phyloP scores from a whole-genome alignment of 2,329 filamentous ascomycete genomes.

The Alternaria brassicae region DNA sequence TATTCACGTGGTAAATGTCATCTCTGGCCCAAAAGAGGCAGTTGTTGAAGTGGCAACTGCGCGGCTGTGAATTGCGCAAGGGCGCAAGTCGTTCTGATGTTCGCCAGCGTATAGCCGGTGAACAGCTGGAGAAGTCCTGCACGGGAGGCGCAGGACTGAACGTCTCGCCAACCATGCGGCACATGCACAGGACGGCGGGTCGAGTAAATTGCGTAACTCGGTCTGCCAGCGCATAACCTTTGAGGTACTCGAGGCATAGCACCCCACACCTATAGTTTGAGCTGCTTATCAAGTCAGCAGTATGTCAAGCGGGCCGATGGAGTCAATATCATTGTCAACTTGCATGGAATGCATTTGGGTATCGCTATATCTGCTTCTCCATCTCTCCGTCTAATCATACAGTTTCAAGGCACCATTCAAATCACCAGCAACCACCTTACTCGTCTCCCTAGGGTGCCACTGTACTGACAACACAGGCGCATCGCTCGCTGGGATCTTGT shows the following conservation, averaged over 20 bases:
- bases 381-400: conserved; percentile 73
- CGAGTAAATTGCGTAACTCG: background rate
- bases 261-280: background rate
- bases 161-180: background rate
- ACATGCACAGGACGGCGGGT: background rate
- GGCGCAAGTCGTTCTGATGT: conserved; percentile 12
- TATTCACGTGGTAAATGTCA: conserved; percentile 6
- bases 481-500: conserved; percentile 88
- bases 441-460: conserved; percentile 98
- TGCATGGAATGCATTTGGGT: conserved; percentile 28
- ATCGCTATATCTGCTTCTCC: conserved; percentile 22
- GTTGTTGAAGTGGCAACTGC: background rate
- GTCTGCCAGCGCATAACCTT: background rate
- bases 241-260: background rate
- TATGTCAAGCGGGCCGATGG: background rate
- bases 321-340: background rate
- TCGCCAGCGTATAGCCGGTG: conserved; percentile 11
- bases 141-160: conserved; percentile 1
- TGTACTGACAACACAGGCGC: conserved; percentile 83
- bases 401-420: conserved; percentile 88
- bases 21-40: background rate
- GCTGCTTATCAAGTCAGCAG: background rate
- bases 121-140: background rate
- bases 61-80: conserved; percentile 19
- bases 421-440: conserved; percentile 90